Evolutionary conservation across 225 moss, liverwort and hornwort species (phyloP).

Genomic region (Antitrichia curtipendula): DNA sequence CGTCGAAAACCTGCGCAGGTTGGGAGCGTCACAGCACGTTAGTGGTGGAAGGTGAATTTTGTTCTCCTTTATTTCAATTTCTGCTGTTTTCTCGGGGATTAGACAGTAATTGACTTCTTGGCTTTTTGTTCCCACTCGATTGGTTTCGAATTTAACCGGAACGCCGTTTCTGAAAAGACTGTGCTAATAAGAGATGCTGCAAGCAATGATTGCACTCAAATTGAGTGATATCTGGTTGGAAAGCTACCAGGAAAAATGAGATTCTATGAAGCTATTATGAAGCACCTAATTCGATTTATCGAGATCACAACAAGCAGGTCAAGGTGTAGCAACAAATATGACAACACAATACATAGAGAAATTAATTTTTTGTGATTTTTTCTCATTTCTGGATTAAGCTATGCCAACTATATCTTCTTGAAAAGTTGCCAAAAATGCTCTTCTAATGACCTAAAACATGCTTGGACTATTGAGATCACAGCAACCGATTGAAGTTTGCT

Average conservation of each 20-base stretch:
- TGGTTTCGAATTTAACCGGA: not conserved
- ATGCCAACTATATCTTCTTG: not conserved
- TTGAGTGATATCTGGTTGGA: not conserved
- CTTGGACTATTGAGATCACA: not conserved
- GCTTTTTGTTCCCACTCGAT: not conserved
- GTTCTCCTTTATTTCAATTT: not conserved
- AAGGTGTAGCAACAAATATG: not conserved
- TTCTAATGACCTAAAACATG: not conserved
- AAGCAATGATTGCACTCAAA: not conserved
- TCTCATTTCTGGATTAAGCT: not conserved
- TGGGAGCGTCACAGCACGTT: slow-evolving; percentile 14
- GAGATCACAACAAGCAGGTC: not conserved
- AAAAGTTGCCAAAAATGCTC: not conserved
- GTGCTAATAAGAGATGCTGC: not conserved
- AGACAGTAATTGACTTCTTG: not conserved
- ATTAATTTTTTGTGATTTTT: not conserved
- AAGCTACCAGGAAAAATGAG: not conserved
- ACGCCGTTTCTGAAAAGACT: not conserved
- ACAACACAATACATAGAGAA: not conserved
- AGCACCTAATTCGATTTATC: not conserved
- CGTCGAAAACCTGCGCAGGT: not conserved
- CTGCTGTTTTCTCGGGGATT: not conserved
- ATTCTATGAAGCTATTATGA: not conserved
- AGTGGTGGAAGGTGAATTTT: slow-evolving; percentile 18
- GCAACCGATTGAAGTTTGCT: not conserved